These are phyloP conservation scores for Pseudogymnoascus sp. DNA, from an alignment of 2,329 filamentous ascomycete genomes.

Conservation along the genomic window DNA sequence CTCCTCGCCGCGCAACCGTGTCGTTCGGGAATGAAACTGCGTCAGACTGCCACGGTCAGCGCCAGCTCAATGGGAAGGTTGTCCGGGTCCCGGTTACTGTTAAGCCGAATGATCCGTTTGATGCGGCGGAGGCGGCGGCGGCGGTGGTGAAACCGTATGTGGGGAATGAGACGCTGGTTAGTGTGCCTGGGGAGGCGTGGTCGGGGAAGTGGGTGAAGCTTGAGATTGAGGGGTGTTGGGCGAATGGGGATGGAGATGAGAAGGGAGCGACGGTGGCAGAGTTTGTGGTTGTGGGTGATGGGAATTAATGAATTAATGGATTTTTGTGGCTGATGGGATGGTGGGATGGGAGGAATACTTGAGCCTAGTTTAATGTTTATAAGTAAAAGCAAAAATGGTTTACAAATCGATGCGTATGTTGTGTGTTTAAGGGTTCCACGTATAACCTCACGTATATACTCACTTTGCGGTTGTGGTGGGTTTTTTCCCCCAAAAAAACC, in stretches of 20 bases:
- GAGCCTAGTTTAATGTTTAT: too few relatives aligned
- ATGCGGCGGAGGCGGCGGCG: slow-evolving; percentile 12
- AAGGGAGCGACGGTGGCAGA: slow-evolving; percentile 45
- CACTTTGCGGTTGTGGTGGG: slow-evolving; percentile 25
- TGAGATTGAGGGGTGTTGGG: slow-evolving; percentile 39
- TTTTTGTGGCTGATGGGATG: not conserved
- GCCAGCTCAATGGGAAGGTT: slow-evolving; percentile 13
- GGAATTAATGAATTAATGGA: too few relatives aligned
- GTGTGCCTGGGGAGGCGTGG: slow-evolving; percentile 24
- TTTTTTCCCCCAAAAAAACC: too few relatives aligned
- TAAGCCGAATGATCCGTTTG: slow-evolving; percentile 22
- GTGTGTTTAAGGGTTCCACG: too few relatives aligned
- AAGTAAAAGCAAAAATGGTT: too few relatives aligned
- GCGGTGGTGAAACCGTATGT: slow-evolving; percentile 19
- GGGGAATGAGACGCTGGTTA: slow-evolving; percentile 25
- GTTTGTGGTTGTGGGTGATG: slow-evolving; percentile 33
- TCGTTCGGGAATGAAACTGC: slow-evolving; percentile 38
- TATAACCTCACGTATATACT: too few relatives aligned
- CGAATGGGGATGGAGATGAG: slow-evolving; percentile 27
- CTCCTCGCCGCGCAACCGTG: slow-evolving; percentile 45
- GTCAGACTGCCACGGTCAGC: slow-evolving; percentile 11
- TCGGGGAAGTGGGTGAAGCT: slow-evolving; percentile 30
- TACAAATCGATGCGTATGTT: too few relatives aligned
- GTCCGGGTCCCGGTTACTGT: slow-evolving; percentile 19
- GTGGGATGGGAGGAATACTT: not conserved